These are phyloP conservation scores for Dillenia suffruticosa DNA, from an alignment of 164 flowering plant species.

Conservation along the genomic window DNA sequence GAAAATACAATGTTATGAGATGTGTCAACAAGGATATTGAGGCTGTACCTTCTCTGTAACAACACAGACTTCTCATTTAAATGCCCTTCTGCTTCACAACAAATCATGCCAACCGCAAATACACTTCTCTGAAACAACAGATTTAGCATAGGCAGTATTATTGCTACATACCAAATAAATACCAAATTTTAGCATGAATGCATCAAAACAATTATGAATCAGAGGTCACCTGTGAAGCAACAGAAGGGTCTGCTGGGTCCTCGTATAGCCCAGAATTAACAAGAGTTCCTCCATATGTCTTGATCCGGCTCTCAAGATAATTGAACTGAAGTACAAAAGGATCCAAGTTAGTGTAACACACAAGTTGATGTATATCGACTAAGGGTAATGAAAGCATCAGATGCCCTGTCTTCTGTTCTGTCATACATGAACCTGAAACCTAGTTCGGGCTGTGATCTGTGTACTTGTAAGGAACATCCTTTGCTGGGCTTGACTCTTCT, in stretches of 20 bases:
- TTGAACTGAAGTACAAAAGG: constrained; percentile 47
- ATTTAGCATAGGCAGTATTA: constrained; percentile 2
- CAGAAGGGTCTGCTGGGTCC: constrained; percentile 74
- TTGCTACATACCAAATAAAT: too few relatives aligned
- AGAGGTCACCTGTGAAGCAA: constrained; percentile 79
- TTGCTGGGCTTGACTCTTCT: constrained; percentile 55
- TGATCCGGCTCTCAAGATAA: constrained; percentile 70
- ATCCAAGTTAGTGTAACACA: constrained; percentile 6
- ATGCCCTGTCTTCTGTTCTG: constrained; percentile 83
- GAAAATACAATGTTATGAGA: too few relatives aligned
- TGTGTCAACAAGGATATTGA: neutral
- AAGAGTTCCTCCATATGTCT: constrained; percentile 39
- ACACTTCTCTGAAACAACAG: constrained; percentile 57
- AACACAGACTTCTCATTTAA: constrained; percentile 85
- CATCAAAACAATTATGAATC: neutral
- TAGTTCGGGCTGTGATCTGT: constrained; percentile 50
- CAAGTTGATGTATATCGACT: neutral
- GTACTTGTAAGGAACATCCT: constrained; percentile 63
- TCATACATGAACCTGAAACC: constrained; percentile 94
- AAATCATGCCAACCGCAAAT: constrained; percentile 91
- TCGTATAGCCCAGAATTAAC: constrained; percentile 54
- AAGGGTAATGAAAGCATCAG: constrained; percentile 2
- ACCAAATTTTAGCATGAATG: neutral
- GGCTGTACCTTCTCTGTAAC: constrained; percentile 83
- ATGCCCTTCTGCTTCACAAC: constrained; percentile 94